phyloP scores from a whole-genome alignment of 2,329 filamentous ascomycete species.

The Fusarium hainanense region DNA sequence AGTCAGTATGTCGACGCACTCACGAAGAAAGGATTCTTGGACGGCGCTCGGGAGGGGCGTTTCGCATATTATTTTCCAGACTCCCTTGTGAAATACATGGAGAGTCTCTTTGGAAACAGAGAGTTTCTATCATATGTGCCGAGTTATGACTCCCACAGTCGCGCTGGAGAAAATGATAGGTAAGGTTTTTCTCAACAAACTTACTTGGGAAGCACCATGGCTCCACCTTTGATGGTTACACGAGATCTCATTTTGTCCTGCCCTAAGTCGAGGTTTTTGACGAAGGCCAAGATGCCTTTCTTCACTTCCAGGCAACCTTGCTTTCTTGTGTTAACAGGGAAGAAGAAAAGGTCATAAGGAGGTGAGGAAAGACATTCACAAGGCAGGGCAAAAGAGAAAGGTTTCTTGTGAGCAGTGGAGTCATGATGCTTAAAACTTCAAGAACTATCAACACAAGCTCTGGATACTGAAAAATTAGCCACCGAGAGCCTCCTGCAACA shows the following conservation, averaged over 20 bases:
- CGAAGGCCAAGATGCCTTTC: not conserved
- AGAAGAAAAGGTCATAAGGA: too few relatives aligned
- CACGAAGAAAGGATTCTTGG: too few relatives aligned
- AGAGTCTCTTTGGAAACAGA: not conserved
- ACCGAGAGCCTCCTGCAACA: not conserved
- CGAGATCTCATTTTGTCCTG: not conserved
- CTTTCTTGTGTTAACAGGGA: not conserved
- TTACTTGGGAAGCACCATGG: not conserved
- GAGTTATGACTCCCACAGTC: not conserved
- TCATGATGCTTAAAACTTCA: not conserved
- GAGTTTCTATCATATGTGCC: not conserved
- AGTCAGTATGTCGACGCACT: too few relatives aligned
- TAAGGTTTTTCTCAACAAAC: not conserved
- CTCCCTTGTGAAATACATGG: too few relatives aligned
- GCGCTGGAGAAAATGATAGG: rapidly evolving
- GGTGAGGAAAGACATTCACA: not conserved
- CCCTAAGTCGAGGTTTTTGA: not conserved
- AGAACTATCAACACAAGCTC: not conserved
- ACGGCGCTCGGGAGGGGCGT: too few relatives aligned
- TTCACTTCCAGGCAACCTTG: not conserved
- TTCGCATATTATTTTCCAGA: too few relatives aligned
- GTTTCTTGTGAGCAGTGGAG: not conserved
- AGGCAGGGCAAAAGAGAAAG: not conserved
- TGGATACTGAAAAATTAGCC: not conserved
- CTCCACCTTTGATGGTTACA: not conserved